Evolutionary conservation across 2,329 filamentous ascomycete genomes (phyloP), one percentile per base, ranked within the genome.

Genomic region (Penicillium rolfsii): DNA sequence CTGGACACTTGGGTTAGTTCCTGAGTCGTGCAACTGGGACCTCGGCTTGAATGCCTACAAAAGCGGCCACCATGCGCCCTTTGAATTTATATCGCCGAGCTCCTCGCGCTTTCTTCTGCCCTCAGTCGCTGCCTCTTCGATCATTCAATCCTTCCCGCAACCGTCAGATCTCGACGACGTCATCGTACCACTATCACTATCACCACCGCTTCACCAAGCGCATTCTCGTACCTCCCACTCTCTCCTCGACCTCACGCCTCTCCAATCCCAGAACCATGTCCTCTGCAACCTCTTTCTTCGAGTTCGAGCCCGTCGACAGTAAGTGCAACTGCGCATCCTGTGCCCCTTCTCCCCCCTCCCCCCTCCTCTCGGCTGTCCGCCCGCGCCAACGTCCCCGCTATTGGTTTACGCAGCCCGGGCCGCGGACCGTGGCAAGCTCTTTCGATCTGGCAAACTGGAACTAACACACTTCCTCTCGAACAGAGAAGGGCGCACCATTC

Each of bases 401-500:
- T 33, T 22, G 7, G 19, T 12, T 52, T 12, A 14, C 19, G 22
- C n/a, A 9, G 9, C 30, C 33, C n/a, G 28, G 11, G n/a, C 36
- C 11, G 12, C 11, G 52, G 26, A 4, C 24, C 38, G 38, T 41
- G 38, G 14, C 36, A 45, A 54, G 22, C 24, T 54, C 24, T 11
- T 22, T 22, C 19, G 19, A 22, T 22, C 19, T 41, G 38, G 14
- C 36, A 45, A 54, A 14, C 24, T 54, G 14, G 6, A 14, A 62
- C 62, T 64, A 64, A 65, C 58, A 35, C 22, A 9, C 6, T 46
- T 14, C 8, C 33, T 41, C 30, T 30, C 30, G 64, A 40, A 68
- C 73, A 92, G 89, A 93, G 76, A 89, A 88, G 76, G 93, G 92
- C 77, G 75, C 86, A 58, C 85, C 90, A 68, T 89, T 89, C 74